A percentile compares a stretch with the other conserved stretches of the same genome.
phyloP scores from a whole-genome alignment of 2,329 filamentous ascomycete genomes.

The Clonostachys sp. region DNA sequence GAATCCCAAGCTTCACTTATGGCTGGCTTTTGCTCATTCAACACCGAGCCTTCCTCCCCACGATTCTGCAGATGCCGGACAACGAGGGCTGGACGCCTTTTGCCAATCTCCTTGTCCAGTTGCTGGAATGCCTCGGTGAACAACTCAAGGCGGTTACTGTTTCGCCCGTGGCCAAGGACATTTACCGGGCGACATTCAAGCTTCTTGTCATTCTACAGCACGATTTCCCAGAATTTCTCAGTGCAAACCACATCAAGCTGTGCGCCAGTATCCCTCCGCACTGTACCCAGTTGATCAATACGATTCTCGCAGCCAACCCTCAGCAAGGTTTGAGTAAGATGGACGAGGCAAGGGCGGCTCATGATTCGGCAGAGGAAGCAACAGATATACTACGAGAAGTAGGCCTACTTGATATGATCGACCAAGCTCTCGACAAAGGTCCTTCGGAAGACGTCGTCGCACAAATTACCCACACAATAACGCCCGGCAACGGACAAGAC shows the following conservation, averaged over 20 bases:
- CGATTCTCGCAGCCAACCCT: slow-evolving; percentile 79
- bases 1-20: slow-evolving; percentile 79
- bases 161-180: slow-evolving; percentile 67
- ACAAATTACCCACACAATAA: slow-evolving; percentile 70
- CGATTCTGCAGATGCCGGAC: slow-evolving; percentile 64
- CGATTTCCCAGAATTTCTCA: slow-evolving; percentile 90
- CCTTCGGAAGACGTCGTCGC: slow-evolving; percentile 70
- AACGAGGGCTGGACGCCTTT: slow-evolving; percentile 73
- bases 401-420: slow-evolving; percentile 55
- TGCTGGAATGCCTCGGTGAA: slow-evolving; percentile 72
- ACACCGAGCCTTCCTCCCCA: slow-evolving; percentile 80
- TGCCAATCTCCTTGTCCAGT: slow-evolving; percentile 66
- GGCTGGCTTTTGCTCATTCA: slow-evolving; percentile 79
- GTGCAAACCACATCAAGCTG: slow-evolving; percentile 79
- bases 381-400: slow-evolving; percentile 45
- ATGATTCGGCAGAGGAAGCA: slow-evolving; percentile 40
- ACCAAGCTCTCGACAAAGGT: slow-evolving; percentile 55
- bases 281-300: slow-evolving; percentile 82
- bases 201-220: slow-evolving; percentile 84
- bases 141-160: slow-evolving; percentile 72
- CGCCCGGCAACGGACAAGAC: slow-evolving; percentile 49
- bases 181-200: slow-evolving; percentile 81
- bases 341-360: slow-evolving; percentile 53
- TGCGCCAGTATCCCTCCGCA: slow-evolving; percentile 78
- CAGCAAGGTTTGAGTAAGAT: slow-evolving; percentile 75